Evolutionary conservation across 192 early-diverging fungal species (phyloP).

Genomic region (Entomortierella lignicola): DNA sequence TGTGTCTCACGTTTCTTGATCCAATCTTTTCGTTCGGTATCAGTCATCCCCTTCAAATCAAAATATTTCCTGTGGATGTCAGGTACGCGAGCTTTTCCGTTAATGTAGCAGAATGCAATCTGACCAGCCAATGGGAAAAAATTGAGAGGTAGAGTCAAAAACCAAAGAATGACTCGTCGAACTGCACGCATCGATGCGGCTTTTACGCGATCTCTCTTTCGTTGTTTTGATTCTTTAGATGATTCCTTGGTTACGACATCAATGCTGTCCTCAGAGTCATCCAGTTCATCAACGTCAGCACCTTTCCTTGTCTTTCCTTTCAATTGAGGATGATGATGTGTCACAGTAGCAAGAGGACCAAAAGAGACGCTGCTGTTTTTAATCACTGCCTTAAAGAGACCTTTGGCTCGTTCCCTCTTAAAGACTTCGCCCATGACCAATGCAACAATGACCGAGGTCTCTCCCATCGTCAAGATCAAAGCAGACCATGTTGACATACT

Average conservation of each 20-base stretch:
- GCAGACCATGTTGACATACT: slow-evolving; percentile 27
- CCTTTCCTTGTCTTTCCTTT: neutral
- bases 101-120: slow-evolving; percentile 36
- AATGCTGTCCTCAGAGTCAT: slow-evolving; percentile 13
- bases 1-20: slow-evolving; percentile 13
- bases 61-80: slow-evolving; percentile 33
- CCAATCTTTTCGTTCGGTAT: slow-evolving; percentile 19
- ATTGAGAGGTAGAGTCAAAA: slow-evolving; percentile 33
- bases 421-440: slow-evolving; percentile 40
- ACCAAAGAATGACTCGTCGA: slow-evolving; percentile 28
- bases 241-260: slow-evolving; percentile 2
- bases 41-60: slow-evolving; percentile 32
- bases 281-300: neutral
- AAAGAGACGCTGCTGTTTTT: slow-evolving; percentile 4
- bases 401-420: slow-evolving; percentile 23
- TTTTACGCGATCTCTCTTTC: slow-evolving; percentile 15
- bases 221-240: neutral
- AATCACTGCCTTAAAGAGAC: slow-evolving; percentile 26
- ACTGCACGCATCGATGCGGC: slow-evolving; percentile 7
- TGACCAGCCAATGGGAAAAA: slow-evolving; percentile 27
- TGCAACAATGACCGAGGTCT: slow-evolving; percentile 30
- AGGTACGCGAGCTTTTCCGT: slow-evolving; percentile 20
- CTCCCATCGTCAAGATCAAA: slow-evolving; percentile 29
- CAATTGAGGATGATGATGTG: neutral
- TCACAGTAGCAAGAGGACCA: slow-evolving; percentile 24